Base-by-base conservation (phyloP, 495 filamentous ascomycete genomes). In the Pseudotulostoma volvatum region DNA sequence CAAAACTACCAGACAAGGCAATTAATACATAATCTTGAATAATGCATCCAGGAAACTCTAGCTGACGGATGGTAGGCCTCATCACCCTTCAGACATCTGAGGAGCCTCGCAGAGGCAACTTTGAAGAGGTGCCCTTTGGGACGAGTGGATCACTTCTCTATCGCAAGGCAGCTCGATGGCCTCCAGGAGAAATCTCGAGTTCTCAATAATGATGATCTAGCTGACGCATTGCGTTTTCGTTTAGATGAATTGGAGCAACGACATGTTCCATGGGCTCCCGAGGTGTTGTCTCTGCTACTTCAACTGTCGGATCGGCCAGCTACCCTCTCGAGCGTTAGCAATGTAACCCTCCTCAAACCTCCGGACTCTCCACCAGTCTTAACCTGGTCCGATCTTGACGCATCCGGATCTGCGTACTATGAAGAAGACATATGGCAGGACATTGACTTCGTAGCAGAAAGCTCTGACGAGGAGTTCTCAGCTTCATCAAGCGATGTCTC, bases 181-280 rank as follows among this genome's bases (percentile, higher is more conserved):
- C 65, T 93, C 13, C 80, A 84, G 44, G 90, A 97, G 56, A 88
- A 88, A 47, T 93, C 93, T 53, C 70, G 73, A 30, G 66, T 95
- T 34, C 63, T 81, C 20, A 76, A 80, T 54, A 70, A 76, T 41
- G 86, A 94, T 52, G 71, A 76, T 11, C 56, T 93, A 18, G 84
- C 83, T n/a, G 76, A 84, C 44, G 84, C 81, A 5, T 65, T 95
- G 9, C 59, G 66, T 15, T 50, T 54, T 15, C 76, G 84, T 16
- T 56, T 87, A 17, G 59, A 67, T 8, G 71, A 76, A 41, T 55
- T 92, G 13, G 53, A 73, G 9, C 50, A 44, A 15, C 51, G 60
- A 18, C 60, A 59, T 7, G 60, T 60, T 37, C 69, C 74, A 55
- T 83, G 67, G 71, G 67, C 69, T 1, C 86, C 87, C 0, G 90